phyloP scores from a whole-genome alignment of 202 grass and related monocot species.

The Carex arenaria region DNA sequence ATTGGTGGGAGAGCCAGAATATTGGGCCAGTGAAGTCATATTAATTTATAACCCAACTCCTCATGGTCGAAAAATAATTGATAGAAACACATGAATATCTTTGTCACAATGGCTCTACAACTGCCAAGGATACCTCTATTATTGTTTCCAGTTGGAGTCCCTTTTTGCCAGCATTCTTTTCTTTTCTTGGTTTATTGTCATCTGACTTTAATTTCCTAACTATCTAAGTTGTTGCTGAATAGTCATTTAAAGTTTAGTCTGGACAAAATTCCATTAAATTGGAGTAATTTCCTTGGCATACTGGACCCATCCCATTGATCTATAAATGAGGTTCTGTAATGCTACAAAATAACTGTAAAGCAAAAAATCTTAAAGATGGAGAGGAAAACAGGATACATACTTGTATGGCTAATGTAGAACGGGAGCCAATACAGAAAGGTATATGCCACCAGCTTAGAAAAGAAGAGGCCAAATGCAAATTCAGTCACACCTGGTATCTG shows the following conservation, averaged over 20 bases:
- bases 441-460: conserved; percentile 83
- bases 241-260: neutral
- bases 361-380: conserved; percentile 14
- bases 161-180: neutral
- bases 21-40: neutral
- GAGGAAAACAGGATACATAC: conserved; percentile 32
- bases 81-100: neutral
- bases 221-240: neutral
- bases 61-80: neutral
- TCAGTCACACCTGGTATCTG: conserved; percentile 69
- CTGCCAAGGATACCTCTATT: neutral
- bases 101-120: neutral
- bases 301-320: neutral
- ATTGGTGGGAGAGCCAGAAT: neutral
- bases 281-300: neutral
- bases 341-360: conserved; percentile 9
- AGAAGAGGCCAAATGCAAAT: conserved; percentile 78
- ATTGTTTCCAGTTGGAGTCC: neutral
- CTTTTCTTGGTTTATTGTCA: neutral
- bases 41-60: neutral
- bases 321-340: neutral
- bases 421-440: conserved; percentile 95
- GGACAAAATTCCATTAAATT: neutral
- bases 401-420: conserved; percentile 89
- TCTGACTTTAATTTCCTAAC: neutral